Percentiles rank a stretch among this genome's conserved stretches.
Evolutionary conservation across 768 basidiomycete species (phyloP).

Genomic region (Mycena galopus): DNA sequence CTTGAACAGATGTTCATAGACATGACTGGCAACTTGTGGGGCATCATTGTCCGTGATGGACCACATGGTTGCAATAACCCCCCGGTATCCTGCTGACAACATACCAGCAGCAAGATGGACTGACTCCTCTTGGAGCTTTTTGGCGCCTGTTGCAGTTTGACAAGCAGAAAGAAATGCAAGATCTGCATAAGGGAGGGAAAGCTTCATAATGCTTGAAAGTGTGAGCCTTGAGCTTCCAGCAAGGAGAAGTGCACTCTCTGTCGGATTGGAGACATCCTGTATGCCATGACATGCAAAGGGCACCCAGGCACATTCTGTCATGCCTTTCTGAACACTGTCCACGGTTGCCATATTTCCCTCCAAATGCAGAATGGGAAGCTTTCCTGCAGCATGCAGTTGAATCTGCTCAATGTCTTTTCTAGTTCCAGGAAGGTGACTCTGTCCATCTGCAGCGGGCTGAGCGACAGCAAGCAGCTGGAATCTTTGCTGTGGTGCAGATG

Average conservation of each 20-base stretch:
- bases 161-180: slow-evolving; percentile 63
- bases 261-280: slow-evolving; percentile 42
- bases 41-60: no score
- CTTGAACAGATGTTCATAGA: no score
- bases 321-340: slow-evolving; percentile 24
- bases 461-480: slow-evolving; percentile 38
- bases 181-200: slow-evolving; percentile 42
- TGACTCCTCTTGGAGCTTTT: slow-evolving; percentile 39
- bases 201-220: slow-evolving; percentile 36
- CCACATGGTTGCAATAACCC: not conserved
- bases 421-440: slow-evolving; percentile 27
- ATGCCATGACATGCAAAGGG: slow-evolving; percentile 57
- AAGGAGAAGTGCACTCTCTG: slow-evolving; percentile 31
- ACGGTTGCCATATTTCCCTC: slow-evolving; percentile 31
- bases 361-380: slow-evolving; percentile 9
- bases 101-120: not conserved
- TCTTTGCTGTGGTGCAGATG: not conserved
- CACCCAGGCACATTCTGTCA: slow-evolving; percentile 39
- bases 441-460: slow-evolving; percentile 31
- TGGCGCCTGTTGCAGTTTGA: slow-evolving; percentile 54
- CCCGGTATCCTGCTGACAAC: not conserved
- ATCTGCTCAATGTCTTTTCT: slow-evolving; percentile 23
- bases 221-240: slow-evolving; percentile 37
- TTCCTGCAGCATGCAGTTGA: not conserved
- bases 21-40: no score